A percentile compares a stretch with the other conserved stretches of the same genome.
phyloP scores from a whole-genome alignment of 768 basidiomycete species.

The Stropharia rugosoannulata region DNA sequence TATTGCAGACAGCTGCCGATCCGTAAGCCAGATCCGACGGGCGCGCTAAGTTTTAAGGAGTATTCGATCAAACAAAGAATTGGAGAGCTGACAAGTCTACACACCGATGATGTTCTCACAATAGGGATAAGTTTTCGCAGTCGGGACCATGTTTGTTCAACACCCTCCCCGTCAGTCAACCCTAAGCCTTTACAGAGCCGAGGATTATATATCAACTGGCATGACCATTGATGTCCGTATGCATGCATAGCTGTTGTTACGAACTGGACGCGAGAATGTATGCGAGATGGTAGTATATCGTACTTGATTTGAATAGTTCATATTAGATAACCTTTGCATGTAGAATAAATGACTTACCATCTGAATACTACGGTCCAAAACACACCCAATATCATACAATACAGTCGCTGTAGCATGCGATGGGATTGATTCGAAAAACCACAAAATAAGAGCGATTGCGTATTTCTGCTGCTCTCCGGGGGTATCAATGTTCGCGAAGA shows the following conservation, averaged over 20 bases:
- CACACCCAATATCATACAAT: constrained; percentile 35
- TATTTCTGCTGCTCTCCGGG: constrained; percentile 27
- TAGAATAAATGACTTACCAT: constrained; percentile 21
- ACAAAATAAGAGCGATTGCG: constrained; percentile 29
- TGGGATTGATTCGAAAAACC: constrained; percentile 25
- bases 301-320: constrained; percentile 16
- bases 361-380: constrained; percentile 26
- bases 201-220: constrained; percentile 35
- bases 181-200: constrained; percentile 29
- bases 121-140: constrained; percentile 32
- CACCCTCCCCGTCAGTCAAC: constrained; percentile 27
- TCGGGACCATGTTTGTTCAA: constrained; percentile 31
- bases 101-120: constrained; percentile 29
- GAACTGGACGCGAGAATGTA: constrained; percentile 22
- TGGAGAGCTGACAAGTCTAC: no score
- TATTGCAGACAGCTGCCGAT: no score
- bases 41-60: background rate
- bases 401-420: constrained; percentile 20
- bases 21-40: no score
- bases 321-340: no score
- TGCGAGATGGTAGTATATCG: constrained; percentile 20
- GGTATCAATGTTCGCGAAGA: constrained; percentile 38
- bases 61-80: no score
- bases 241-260: constrained; percentile 37
- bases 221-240: constrained; percentile 39